Conservation (phyloP, 345 rosid species). For the Lumnitzera racemosa region DNA sequence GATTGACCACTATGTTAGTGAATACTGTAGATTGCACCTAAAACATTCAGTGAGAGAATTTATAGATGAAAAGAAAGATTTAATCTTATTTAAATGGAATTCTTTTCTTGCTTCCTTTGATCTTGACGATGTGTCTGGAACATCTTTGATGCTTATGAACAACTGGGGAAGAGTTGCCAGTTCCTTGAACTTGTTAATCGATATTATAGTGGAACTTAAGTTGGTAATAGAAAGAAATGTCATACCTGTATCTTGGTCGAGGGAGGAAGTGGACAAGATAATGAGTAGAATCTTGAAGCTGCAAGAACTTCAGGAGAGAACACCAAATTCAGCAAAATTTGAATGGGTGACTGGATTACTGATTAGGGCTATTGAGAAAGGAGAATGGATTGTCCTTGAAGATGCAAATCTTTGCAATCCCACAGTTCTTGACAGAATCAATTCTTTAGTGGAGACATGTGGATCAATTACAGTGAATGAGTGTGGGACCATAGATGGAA, state of each 20-base stretch:
- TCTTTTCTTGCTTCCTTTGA: constrained; percentile 38
- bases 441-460: constrained; percentile 85
- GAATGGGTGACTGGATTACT: constrained; percentile 89
- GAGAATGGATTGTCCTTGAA: constrained; percentile 90
- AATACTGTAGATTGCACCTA: constrained; percentile 50
- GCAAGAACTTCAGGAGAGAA: constrained; percentile 33
- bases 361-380: constrained; percentile 74
- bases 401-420: constrained; percentile 97
- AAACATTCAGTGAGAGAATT: constrained; percentile 36
- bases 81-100: constrained; percentile 55
- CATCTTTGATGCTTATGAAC: constrained; percentile 18
- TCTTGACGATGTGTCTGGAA: constrained; percentile 28
- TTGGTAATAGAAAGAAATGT: constrained; percentile 27
- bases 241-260: constrained; percentile 44
- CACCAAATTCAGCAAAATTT: constrained; percentile 57
- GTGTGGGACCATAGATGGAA: constrained; percentile 82
- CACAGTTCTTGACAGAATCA: constrained; percentile 96
- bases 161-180: constrained; percentile 20
- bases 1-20: constrained; percentile 54
- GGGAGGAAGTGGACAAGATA: constrained; percentile 40
- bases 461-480: constrained; percentile 89
- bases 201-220: constrained; percentile 42
- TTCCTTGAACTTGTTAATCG: constrained; percentile 40
- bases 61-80: constrained; percentile 27
- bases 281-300: constrained; percentile 45